Evolutionary conservation across 371 early-diverging fungal genomes (phyloP).

Genomic region (Mucor mucedo): DNA sequence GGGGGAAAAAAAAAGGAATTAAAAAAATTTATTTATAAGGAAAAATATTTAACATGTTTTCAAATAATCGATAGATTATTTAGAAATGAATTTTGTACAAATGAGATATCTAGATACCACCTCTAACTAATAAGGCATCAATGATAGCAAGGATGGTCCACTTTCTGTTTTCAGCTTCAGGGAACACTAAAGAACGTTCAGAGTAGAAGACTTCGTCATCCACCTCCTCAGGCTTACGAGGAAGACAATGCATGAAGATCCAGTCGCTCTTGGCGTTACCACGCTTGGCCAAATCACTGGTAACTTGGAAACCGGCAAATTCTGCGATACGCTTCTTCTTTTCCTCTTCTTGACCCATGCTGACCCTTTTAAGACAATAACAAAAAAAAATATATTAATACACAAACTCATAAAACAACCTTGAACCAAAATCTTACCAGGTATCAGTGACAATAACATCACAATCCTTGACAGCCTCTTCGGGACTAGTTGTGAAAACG

Average conservation of each 20-base stretch:
- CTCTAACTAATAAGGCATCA: constrained; percentile 69
- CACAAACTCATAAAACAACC: not conserved
- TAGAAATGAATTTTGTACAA: constrained; percentile 5
- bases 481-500: constrained; percentile 70
- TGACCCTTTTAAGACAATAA: constrained; percentile 58
- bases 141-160: constrained; percentile 94
- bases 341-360: constrained; percentile 96
- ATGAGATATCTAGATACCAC: constrained; percentile 29
- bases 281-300: constrained; percentile 73
- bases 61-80: not conserved
- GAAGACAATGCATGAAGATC: constrained; percentile 97
- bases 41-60: not conserved
- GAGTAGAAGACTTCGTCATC: constrained; percentile 95
- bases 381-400: not conserved
- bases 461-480: constrained; percentile 78
- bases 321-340: constrained; percentile 80
- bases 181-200: constrained; percentile 90
- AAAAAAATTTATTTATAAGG: not conserved
- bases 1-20: not conserved
- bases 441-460: constrained; percentile 96
- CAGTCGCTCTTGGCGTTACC: constrained; percentile 86
- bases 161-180: constrained; percentile 97
- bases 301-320: constrained; percentile 90
- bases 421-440: constrained; percentile 60
- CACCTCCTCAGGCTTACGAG: constrained; percentile 95